A percentile compares a stretch with the other conserved stretches of the same genome.
Evolutionary conservation across 1,284 basidiomycete genomes (phyloP).

Genomic region (Ustilago esculenta): DNA sequence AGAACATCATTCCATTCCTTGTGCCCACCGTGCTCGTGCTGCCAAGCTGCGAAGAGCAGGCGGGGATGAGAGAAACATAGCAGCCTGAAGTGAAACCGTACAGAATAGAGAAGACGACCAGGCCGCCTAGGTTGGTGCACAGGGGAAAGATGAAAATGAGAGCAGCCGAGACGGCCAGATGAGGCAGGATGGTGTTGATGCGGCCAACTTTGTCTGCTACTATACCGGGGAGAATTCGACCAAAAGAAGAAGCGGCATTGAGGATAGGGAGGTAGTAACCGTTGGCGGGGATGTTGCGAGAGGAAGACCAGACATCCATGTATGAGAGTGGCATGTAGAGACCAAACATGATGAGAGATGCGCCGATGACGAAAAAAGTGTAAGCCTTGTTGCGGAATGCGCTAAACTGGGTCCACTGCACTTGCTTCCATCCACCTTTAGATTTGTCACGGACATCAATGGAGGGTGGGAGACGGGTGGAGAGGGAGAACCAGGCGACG

Average conservation of each 20-base stretch:
- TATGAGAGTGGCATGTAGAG: slow-evolving; percentile 53
- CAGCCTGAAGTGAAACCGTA: slow-evolving; percentile 55
- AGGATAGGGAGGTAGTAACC: slow-evolving; percentile 54
- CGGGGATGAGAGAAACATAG: slow-evolving; percentile 53
- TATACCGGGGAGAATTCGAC: slow-evolving; percentile 66
- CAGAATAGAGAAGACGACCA: slow-evolving; percentile 40
- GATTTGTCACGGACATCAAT: slow-evolving; percentile 41
- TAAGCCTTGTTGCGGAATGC: slow-evolving; percentile 47
- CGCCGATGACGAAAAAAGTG: slow-evolving; percentile 37
- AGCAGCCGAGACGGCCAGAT: slow-evolving; percentile 56
- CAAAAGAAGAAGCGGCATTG: slow-evolving; percentile 56
- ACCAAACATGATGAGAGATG: slow-evolving; percentile 47
- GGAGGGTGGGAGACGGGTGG: slow-evolving; percentile 37
- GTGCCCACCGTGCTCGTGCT: slow-evolving; percentile 36
- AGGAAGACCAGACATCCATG: slow-evolving; percentile 43
- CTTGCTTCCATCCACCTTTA: slow-evolving; percentile 46
- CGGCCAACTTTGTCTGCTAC: slow-evolving; percentile 64
- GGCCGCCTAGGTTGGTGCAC: slow-evolving; percentile 28
- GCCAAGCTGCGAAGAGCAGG: slow-evolving; percentile 39
- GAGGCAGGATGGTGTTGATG: slow-evolving; percentile 66
- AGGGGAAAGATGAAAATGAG: slow-evolving; percentile 53
- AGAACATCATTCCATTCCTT: slow-evolving; percentile 45
- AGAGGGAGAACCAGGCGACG: slow-evolving; percentile 40
- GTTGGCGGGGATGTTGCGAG: slow-evolving; percentile 22
- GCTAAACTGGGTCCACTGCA: slow-evolving; percentile 31